Conservation (phyloP, 2,329 filamentous ascomycete species). For the Conoideocrella luteorostrata region DNA sequence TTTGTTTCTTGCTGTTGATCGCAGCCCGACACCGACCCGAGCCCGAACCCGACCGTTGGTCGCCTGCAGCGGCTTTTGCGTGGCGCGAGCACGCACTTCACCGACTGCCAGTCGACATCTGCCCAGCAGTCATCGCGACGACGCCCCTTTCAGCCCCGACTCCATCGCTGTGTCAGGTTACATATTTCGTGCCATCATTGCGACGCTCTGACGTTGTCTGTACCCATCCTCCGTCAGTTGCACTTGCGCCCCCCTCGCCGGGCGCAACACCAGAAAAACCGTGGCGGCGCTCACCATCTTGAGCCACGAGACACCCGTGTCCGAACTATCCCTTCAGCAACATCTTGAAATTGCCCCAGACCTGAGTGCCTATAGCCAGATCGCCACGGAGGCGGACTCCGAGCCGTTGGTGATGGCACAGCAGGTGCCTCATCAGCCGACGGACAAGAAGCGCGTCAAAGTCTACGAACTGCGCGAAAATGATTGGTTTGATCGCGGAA, state of each 20-base stretch:
- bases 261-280: slow-evolving; percentile 30
- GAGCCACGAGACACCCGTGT: slow-evolving; percentile 41
- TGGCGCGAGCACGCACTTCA: slow-evolving; percentile 25
- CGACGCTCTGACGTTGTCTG: slow-evolving; percentile 2
- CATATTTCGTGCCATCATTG: neutral
- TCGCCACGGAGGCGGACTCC: slow-evolving; percentile 46
- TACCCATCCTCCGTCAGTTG: neutral
- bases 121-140: slow-evolving; percentile 4
- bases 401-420: slow-evolving; percentile 66
- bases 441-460: slow-evolving; percentile 78
- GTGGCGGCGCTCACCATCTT: slow-evolving; percentile 54
- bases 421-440: slow-evolving; percentile 60
- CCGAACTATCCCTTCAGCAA: slow-evolving; percentile 54
- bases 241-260: slow-evolving; percentile 10
- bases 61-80: slow-evolving; percentile 17
- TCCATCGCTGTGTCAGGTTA: neutral
- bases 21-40: slow-evolving; percentile 8
- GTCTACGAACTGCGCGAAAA: slow-evolving; percentile 98
- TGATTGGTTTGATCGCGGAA: slow-evolving; percentile 98
- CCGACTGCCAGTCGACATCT: slow-evolving; percentile 10
- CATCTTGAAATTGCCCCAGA: slow-evolving; percentile 51
- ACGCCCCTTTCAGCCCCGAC: slow-evolving; percentile 1
- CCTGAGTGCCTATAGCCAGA: slow-evolving; percentile 43
- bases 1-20: slow-evolving; percentile 3
- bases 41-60: slow-evolving; percentile 9